Evolutionary conservation across 2,329 filamentous ascomycete species (phyloP).

Genomic region (Ceratocystis huliohia): DNA sequence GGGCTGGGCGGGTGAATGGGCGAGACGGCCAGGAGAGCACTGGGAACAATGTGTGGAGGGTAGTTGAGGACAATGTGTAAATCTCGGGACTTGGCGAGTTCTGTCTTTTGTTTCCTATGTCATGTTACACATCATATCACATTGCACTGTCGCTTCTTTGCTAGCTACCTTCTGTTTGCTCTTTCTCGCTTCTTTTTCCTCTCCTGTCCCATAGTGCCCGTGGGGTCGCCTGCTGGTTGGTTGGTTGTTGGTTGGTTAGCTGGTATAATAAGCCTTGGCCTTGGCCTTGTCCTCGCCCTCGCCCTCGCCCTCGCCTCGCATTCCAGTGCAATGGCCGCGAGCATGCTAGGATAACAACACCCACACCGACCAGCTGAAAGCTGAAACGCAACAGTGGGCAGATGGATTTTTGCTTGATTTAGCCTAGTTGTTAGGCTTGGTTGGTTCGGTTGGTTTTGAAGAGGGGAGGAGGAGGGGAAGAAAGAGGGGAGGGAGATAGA

Average conservation of each 20-base stretch:
- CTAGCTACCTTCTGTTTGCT: too few relatives aligned
- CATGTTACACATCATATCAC: too few relatives aligned
- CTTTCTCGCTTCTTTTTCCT: too few relatives aligned
- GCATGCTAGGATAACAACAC: background rate
- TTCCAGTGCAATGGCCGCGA: background rate
- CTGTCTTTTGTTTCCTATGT: too few relatives aligned
- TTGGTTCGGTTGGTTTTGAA: background rate
- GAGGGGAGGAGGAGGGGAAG: background rate
- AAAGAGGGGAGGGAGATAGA: background rate
- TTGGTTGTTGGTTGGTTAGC: background rate
- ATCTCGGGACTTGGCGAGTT: too few relatives aligned
- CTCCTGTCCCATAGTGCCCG: too few relatives aligned
- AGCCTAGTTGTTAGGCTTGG: background rate
- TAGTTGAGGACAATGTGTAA: too few relatives aligned
- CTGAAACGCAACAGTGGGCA: constrained; percentile 12
- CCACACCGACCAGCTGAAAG: constrained; percentile 11
- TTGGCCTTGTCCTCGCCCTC: background rate
- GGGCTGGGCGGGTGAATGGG: too few relatives aligned
- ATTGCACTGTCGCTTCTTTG: too few relatives aligned
- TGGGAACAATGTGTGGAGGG: too few relatives aligned
- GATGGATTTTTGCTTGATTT: background rate
- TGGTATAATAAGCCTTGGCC: background rate
- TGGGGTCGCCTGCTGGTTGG: background rate
- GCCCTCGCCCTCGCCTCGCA: background rate
- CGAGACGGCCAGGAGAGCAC: too few relatives aligned